Conservation (phyloP, 257 asterid species). For the Jasminum sambac region DNA sequence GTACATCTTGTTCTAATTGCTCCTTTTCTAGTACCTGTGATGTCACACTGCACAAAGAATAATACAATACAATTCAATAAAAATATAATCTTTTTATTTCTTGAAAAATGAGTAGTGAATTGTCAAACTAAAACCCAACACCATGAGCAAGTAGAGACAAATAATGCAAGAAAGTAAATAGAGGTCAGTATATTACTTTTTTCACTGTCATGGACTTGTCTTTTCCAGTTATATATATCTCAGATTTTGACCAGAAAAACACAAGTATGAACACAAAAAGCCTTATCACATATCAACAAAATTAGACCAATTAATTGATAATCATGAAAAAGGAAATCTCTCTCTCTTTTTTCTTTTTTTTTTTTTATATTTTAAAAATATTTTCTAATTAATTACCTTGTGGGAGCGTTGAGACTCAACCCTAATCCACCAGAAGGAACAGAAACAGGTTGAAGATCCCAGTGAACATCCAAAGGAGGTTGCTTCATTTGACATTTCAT, state of each 20-base stretch:
- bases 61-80: not conserved
- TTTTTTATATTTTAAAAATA: not conserved
- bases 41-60: constrained; percentile 41
- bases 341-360: too few relatives aligned
- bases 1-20: constrained; percentile 40
- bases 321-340: not conserved
- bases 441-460: constrained; percentile 67
- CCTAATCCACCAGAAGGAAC: constrained; percentile 70
- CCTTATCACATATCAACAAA: not conserved
- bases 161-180: constrained; percentile 18
- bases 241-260: constrained; percentile 17
- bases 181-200: constrained; percentile 22
- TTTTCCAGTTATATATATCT: constrained; percentile 24
- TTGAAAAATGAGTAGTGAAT: too few relatives aligned
- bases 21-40: constrained; percentile 45
- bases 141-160: constrained; percentile 25
- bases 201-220: constrained; percentile 29
- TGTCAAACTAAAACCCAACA: constrained; percentile 16
- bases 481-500: constrained; percentile 67
- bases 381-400: constrained; percentile 54
- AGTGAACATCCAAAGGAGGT: constrained; percentile 64
- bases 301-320: not conserved
- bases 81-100: not conserved
- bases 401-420: constrained; percentile 51
- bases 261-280: constrained; percentile 3